Evolutionary conservation across 129 eudicot species (phyloP).

Genomic region (Gnaphalium uliginosum): DNA sequence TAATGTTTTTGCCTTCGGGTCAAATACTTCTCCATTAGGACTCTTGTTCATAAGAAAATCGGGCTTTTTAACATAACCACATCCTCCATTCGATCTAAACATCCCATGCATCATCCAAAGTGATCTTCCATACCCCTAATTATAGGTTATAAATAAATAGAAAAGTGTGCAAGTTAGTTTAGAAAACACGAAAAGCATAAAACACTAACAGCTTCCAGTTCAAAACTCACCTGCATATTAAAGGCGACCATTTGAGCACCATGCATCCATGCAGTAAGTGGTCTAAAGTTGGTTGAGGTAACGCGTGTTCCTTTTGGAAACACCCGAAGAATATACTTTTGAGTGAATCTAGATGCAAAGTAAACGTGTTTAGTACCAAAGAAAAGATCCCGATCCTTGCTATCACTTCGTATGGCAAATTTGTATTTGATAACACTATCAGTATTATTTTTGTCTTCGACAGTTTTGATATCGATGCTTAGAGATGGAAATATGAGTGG

Average conservation of each 20-base stretch:
- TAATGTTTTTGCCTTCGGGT: constrained; percentile 51
- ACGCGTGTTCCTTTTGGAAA: constrained; percentile 92
- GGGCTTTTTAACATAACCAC: constrained; percentile 42
- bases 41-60: constrained; percentile 49
- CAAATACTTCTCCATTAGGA: constrained; percentile 57
- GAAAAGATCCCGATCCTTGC: neutral
- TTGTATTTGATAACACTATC: neutral
- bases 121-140: constrained; percentile 47
- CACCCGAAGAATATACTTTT: constrained; percentile 74
- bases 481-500: neutral
- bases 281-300: constrained; percentile 84
- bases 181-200: neutral
- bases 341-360: constrained; percentile 66
- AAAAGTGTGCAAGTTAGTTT: neutral
- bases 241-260: constrained; percentile 99
- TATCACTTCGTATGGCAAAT: neutral
- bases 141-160: neutral
- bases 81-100: constrained; percentile 42
- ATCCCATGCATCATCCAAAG: constrained; percentile 52
- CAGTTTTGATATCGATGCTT: neutral
- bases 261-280: constrained; percentile 81
- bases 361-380: constrained; percentile 20
- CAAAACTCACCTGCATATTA: constrained; percentile 85
- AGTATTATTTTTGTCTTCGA: neutral
- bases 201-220: neutral